Percentiles rank a stretch among this genome's conserved stretches.
Conservation (phyloP, 2,329 filamentous ascomycete species). For the Amauroascus verrucosus region DNA sequence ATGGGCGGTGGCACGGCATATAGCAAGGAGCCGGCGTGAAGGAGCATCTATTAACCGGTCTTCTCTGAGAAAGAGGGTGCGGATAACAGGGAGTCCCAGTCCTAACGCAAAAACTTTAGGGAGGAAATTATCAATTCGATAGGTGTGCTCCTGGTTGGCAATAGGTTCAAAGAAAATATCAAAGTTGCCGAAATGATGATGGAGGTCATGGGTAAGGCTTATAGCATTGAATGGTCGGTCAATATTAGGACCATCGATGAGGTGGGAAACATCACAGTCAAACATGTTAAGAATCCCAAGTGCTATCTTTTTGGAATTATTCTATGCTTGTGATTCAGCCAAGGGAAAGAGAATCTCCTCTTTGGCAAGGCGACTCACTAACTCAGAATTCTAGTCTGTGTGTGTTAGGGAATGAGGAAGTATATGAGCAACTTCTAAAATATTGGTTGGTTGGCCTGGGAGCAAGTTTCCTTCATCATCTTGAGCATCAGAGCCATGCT, state of each 20-base stretch:
- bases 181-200: constrained; percentile 24
- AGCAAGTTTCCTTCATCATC: constrained; percentile 16
- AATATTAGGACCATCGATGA: constrained; percentile 33
- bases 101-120: neutral
- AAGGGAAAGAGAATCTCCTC: neutral
- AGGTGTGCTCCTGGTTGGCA: neutral
- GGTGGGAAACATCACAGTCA: constrained; percentile 27
- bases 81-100: neutral
- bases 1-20: constrained; percentile 16
- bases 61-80: constrained; percentile 17
- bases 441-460: neutral
- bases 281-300: constrained; percentile 36
- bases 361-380: neutral
- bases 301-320: constrained; percentile 24
- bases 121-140: neutral
- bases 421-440: neutral
- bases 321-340: constrained; percentile 11
- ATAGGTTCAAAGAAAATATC: constrained; percentile 11
- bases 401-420: neutral
- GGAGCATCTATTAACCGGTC: constrained; percentile 24
- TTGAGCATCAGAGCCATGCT: constrained; percentile 10
- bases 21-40: constrained; percentile 17
- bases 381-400: neutral
- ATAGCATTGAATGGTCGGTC: constrained; percentile 35
- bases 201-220: constrained; percentile 23